Conservation (phyloP, 495 filamentous ascomycete species). For the Hypoxylon crocopeplum region DNA sequence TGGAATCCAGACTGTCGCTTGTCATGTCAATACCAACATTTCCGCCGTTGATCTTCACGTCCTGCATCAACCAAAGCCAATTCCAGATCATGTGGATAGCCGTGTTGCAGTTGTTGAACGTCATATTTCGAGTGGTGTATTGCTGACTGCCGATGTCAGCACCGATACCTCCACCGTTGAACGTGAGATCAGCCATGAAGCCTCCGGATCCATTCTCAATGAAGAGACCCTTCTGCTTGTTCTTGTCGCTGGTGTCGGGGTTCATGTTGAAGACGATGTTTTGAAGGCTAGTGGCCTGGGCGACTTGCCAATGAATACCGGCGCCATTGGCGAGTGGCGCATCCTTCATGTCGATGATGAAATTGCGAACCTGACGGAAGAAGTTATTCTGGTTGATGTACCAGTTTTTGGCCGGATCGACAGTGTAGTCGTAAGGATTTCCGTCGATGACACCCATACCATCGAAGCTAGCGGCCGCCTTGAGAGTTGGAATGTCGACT, state of each 20-base stretch:
- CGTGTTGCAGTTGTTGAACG: slow-evolving; percentile 87
- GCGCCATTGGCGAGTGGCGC: slow-evolving; percentile 70
- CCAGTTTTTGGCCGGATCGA: slow-evolving; percentile 58
- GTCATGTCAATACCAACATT: slow-evolving; percentile 83
- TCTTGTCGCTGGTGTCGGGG: slow-evolving; percentile 68
- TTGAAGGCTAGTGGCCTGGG: slow-evolving; percentile 90
- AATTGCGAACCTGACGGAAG: slow-evolving; percentile 94
- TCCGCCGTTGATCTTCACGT: slow-evolving; percentile 81
- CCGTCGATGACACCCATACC: slow-evolving; percentile 93
- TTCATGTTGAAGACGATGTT: slow-evolving; percentile 92
- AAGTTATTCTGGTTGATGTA: slow-evolving; percentile 99
- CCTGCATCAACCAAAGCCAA: slow-evolving; percentile 91
- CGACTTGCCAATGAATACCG: slow-evolving; percentile 98
- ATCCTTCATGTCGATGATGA: slow-evolving; percentile 82
- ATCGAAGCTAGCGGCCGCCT: slow-evolving; percentile 71
- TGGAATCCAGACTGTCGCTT: slow-evolving; percentile 60
- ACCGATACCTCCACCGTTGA: slow-evolving; percentile 86
- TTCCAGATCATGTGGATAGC: slow-evolving; percentile 95
- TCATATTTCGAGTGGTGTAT: slow-evolving; percentile 90
- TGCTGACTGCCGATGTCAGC: slow-evolving; percentile 93
- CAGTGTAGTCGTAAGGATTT: slow-evolving; percentile 71
- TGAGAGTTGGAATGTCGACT: slow-evolving; percentile 72
- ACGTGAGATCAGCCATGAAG: slow-evolving; percentile 85
- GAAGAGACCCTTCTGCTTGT: slow-evolving; percentile 88
- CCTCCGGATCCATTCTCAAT: slow-evolving; percentile 96